These are phyloP conservation scores for Globisporangium barbulae DNA, from an alignment of 352 stramenopile species.

Conservation along the genomic window DNA sequence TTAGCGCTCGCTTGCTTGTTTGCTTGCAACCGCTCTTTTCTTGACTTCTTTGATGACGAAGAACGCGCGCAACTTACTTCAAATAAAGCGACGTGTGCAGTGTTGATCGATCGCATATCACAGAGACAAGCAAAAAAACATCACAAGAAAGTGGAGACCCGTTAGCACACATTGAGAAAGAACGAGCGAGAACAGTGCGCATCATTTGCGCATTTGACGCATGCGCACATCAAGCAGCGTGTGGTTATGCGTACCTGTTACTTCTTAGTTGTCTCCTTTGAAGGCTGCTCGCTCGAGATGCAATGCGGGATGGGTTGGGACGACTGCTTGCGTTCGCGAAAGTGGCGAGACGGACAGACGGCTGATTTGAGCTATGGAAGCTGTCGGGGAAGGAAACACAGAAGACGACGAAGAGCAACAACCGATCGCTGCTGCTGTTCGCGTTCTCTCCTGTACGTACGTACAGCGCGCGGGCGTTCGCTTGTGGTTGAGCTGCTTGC, in stretches of 20 bases:
- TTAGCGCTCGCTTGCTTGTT: not conserved
- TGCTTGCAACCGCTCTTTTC: conserved; percentile 3
- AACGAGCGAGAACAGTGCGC: too few species aligned
- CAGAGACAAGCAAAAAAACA: too few species aligned
- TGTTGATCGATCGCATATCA: too few species aligned
- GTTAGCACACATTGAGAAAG: too few species aligned
- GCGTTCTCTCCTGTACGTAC: conserved; percentile 1
- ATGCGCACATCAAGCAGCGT: too few species aligned
- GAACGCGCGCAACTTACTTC: not conserved
- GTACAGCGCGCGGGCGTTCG: too few species aligned
- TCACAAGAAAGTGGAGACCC: too few species aligned
- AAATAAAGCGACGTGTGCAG: not conserved
- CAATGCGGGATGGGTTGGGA: not conserved
- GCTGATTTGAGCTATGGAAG: not conserved
- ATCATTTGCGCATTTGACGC: too few species aligned
- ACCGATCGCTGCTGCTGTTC: conserved; percentile 18
- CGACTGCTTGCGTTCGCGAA: not conserved
- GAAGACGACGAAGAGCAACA: conserved; percentile 16
- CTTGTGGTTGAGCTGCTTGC: not conserved
- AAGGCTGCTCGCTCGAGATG: not conserved
- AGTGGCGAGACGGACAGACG: not conserved
- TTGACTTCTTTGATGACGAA: not conserved
- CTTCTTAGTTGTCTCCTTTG: not conserved
- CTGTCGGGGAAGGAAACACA: not conserved
- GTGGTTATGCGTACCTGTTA: too few species aligned